Evolutionary conservation across 2,329 filamentous ascomycete genomes (phyloP), one percentile per base, ranked within the genome.

Genomic region (Trichophyton equinum): DNA sequence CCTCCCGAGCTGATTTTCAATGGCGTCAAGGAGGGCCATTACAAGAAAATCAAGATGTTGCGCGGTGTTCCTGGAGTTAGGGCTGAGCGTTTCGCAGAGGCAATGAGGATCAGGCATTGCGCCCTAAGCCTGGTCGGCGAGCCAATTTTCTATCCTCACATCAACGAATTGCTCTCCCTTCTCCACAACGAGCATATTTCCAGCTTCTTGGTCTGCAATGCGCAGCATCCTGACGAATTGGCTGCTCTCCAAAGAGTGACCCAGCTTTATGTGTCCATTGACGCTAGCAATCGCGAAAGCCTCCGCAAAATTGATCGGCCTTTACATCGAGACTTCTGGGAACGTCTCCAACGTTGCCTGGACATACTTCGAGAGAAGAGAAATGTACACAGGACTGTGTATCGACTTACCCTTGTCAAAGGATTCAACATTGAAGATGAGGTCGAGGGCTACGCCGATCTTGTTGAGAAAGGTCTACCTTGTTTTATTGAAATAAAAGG

Each of bases 361-460:
- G 90, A 95, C 62, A 96, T 99, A 64, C 77, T 97, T 22, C 84
- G 88, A 15, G 87, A 88, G 72, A 88, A 89, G 74, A 84, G 92
- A 46, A 87, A 89, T 77, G 81, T 85, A 60, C 92, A 96, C 72
- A 86, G 92, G 60, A 97, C 94, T 4, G 94, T 97, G 3, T 97
- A 95, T 79, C 85, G 94, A 1, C 81, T 97, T 2, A 97, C 92
- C 0, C 85, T 99, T 1, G 94, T 97, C 71, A 97, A 97, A 77
- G 92, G 91, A 2, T 97, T 99, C 82, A 97, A 99, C 72, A 85
- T 97, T 65, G 92, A 96, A 25, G 91, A 96, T 67, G 94, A 96
- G 74, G 90, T 86, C 4, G 82, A 86, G 65, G 92, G 92, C 3
- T 97, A 99, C 70, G 92, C 92, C 0, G 85, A 89, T 68, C 84